These are phyloP conservation scores for Tetrahymena elliotti DNA, from an alignment of 73 alveolate genomes.

Conservation along the genomic window DNA sequence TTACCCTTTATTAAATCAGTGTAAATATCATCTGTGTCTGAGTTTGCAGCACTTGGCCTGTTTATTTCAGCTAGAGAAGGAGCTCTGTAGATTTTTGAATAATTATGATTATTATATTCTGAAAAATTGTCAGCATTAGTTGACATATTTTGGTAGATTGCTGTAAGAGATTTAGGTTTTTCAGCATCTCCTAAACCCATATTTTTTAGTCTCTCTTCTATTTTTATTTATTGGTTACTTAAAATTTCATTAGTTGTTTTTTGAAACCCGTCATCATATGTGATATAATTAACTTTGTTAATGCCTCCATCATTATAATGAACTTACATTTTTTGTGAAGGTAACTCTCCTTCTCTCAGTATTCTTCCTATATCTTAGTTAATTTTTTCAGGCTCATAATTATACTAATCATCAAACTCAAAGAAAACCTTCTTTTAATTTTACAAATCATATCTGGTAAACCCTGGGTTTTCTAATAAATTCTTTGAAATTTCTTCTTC, in stretches of 20 bases:
- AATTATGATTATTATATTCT: background rate
- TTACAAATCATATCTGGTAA: background rate
- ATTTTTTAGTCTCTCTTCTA: background rate
- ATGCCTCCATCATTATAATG: background rate
- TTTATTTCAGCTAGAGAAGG: background rate
- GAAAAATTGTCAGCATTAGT: background rate
- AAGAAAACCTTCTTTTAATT: background rate
- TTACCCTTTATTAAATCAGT: background rate
- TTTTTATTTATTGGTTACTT: background rate
- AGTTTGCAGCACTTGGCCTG: background rate
- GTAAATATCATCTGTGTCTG: background rate
- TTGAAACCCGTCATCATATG: background rate
- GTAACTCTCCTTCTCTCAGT: background rate
- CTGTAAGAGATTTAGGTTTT: background rate
- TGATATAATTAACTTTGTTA: background rate
- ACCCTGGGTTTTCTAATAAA: background rate
- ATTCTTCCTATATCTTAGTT: background rate
- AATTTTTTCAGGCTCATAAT: background rate
- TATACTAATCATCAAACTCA: background rate
- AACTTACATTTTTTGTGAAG: background rate
- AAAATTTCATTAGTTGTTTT: background rate
- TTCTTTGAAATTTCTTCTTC: background rate
- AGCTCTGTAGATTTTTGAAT: background rate
- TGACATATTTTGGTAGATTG: background rate
- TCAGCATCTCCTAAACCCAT: background rate